A percentile compares a stretch with the other conserved stretches of the same genome.
These are phyloP conservation scores for Verticillium isaacii DNA, from an alignment of 2,329 filamentous ascomycete genomes.

Conservation along the genomic window DNA sequence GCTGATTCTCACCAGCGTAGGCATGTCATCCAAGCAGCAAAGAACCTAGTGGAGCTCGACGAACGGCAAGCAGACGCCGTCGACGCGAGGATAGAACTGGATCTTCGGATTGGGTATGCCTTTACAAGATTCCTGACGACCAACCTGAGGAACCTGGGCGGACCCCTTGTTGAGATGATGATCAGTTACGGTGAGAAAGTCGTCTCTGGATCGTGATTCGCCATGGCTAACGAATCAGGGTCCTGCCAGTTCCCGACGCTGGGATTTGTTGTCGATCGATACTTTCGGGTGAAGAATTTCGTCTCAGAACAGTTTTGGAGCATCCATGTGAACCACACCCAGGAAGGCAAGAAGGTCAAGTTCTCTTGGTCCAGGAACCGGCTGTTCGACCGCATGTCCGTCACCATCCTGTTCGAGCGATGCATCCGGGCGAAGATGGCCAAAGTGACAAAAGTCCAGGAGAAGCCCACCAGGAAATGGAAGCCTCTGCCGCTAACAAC, in stretches of 20 bases:
- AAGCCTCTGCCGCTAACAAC: conserved; percentile 91
- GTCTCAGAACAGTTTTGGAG: conserved; percentile 89
- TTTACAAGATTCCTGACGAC: conserved; percentile 87
- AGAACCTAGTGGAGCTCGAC: conserved; percentile 72
- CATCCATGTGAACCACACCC: conserved; percentile 77
- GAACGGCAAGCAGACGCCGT: conserved; percentile 85
- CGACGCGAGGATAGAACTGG: conserved; percentile 82
- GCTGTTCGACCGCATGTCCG: conserved; percentile 82
- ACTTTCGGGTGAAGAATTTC: conserved; percentile 91
- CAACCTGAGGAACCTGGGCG: conserved; percentile 68
- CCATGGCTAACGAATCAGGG: conserved; percentile 36
- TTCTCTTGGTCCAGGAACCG: conserved; percentile 81
- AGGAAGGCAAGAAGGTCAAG: conserved; percentile 72
- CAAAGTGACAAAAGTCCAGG: conserved; percentile 77
- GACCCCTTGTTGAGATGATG: conserved; percentile 56
- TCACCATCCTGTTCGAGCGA: conserved; percentile 78
- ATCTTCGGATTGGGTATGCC: conserved; percentile 85
- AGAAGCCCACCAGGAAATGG: conserved; percentile 91
- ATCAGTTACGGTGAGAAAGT: conserved; percentile 73
- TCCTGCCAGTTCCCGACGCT: conserved; percentile 97
- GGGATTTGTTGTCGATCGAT: conserved; percentile 94
- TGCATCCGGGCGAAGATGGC: conserved; percentile 74
- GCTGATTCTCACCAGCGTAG: conserved; percentile 34
- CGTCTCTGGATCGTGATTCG: background rate
- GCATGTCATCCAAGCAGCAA: conserved; percentile 81